Conservation (phyloP, 2,329 filamentous ascomycete species). For the Botryosphaeria dothidea region DNA sequence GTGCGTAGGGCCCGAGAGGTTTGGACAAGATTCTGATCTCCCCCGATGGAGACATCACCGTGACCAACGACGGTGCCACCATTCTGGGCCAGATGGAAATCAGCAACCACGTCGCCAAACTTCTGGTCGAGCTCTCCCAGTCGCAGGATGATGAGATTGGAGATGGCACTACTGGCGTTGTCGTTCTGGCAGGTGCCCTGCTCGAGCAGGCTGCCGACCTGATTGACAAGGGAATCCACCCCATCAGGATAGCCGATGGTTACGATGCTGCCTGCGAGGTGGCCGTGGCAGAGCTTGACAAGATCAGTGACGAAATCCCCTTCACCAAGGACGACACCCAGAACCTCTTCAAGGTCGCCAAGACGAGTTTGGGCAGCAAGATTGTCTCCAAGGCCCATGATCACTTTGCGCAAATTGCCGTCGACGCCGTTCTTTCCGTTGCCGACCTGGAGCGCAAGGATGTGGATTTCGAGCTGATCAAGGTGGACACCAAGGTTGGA, state of each 20-base stretch:
- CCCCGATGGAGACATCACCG: slow-evolving; percentile 96
- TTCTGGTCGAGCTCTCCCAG: slow-evolving; percentile 94
- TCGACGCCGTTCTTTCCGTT: slow-evolving; percentile 94
- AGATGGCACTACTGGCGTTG: slow-evolving; percentile 96
- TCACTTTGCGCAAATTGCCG: slow-evolving; percentile 95
- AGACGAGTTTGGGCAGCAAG: slow-evolving; percentile 95
- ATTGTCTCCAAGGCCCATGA: slow-evolving; percentile 99
- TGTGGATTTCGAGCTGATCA: slow-evolving; percentile 98
- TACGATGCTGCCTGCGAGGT: slow-evolving; percentile 98
- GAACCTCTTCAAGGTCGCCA: slow-evolving; percentile 92
- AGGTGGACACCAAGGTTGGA: slow-evolving; percentile 97
- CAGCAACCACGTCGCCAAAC: slow-evolving; percentile 95
- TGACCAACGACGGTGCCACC: slow-evolving; percentile 98
- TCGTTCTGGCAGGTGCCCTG: slow-evolving; percentile 90
- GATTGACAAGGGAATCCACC: slow-evolving; percentile 99
- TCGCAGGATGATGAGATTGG: slow-evolving; percentile 99
- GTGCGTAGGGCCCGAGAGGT: slow-evolving; percentile 73
- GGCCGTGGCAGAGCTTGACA: slow-evolving; percentile 87
- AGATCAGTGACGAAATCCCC: slow-evolving; percentile 86
- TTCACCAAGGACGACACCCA: slow-evolving; percentile 78
- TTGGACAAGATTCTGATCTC: slow-evolving; percentile 99
- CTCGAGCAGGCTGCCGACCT: slow-evolving; percentile 95
- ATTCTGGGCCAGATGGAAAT: slow-evolving; percentile 98
- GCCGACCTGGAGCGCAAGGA: slow-evolving; percentile 95
- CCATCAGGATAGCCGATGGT: slow-evolving; percentile 96